These are phyloP conservation scores for Verticillium nubilum DNA, from an alignment of 2,329 filamentous ascomycete genomes.

Conservation along the genomic window DNA sequence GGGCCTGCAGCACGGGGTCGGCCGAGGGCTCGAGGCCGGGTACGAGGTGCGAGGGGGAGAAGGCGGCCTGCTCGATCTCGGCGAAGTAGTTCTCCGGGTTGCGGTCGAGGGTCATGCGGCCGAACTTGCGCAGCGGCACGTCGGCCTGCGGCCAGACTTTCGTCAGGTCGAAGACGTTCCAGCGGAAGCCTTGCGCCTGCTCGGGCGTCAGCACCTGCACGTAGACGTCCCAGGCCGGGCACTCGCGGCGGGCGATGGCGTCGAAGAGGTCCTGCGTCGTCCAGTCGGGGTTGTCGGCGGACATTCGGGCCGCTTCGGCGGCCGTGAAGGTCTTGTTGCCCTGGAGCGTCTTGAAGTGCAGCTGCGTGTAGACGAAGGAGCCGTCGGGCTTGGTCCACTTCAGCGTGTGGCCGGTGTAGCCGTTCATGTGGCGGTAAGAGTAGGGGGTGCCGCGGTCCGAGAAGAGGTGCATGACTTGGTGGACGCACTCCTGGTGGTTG, in stretches of 20 bases:
- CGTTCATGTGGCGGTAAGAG: conserved; percentile 62
- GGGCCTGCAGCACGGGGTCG: conserved; percentile 56
- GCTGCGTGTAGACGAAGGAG: conserved; percentile 59
- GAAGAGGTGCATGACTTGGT: conserved; percentile 62
- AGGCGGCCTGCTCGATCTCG: conserved; percentile 64
- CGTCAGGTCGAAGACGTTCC: conserved; percentile 64
- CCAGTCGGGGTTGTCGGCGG: conserved; percentile 55
- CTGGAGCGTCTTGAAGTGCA: conserved; percentile 59
- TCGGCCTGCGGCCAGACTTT: conserved; percentile 63
- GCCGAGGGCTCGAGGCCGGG: conserved; percentile 58
- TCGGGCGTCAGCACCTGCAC: conserved; percentile 59
- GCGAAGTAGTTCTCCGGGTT: conserved; percentile 64
- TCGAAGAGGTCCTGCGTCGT: conserved; percentile 60
- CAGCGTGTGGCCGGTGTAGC: conserved; percentile 62
- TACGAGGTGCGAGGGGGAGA: conserved; percentile 59
- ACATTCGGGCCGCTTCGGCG: conserved; percentile 48
- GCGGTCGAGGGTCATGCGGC: conserved; percentile 58
- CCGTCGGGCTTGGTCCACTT: conserved; percentile 63
- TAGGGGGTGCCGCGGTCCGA: conserved; percentile 61
- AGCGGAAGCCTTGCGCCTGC: conserved; percentile 54
- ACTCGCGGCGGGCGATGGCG: conserved; percentile 54
- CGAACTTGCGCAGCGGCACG: conserved; percentile 56
- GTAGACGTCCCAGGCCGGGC: conserved; percentile 58
- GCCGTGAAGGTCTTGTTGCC: conserved; percentile 56
- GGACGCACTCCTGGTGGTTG: conserved; percentile 56